Percentiles rank a stretch among this genome's conserved stretches.
phyloP scores from a whole-genome alignment of 148 eudicot species.

The Rhododendron vialii region DNA sequence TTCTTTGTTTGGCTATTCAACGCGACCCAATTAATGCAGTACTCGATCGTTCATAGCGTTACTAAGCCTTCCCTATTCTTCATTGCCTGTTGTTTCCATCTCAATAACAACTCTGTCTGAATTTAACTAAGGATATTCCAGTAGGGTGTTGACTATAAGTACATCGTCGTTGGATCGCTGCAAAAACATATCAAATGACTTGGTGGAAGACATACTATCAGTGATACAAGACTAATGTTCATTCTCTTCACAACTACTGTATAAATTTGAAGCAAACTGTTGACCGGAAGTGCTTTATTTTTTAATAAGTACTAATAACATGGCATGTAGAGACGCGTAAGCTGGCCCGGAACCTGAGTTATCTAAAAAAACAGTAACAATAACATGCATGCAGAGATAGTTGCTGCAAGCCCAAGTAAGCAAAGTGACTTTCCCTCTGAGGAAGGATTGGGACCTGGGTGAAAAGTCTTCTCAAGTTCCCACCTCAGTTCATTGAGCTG shows the following conservation, averaged over 20 bases:
- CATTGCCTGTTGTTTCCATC: not conserved
- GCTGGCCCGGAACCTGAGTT: conserved; percentile 25
- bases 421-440: conserved; percentile 78
- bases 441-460: conserved; percentile 14
- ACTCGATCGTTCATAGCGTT: not conserved
- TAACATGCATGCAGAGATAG: conserved; percentile 82
- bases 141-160: no score
- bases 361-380: conserved; percentile 22
- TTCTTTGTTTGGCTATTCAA: not conserved
- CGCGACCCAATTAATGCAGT: not conserved
- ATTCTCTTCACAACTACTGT: not conserved
- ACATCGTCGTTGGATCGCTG: not conserved
- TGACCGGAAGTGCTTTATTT: not conserved
- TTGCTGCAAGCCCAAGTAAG: conserved; percentile 76
- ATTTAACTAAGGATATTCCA: not conserved
- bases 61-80: no score
- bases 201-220: conserved; percentile 18
- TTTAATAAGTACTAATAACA: conserved; percentile 34
- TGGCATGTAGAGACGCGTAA: conserved; percentile 51
- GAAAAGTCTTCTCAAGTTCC: no score
- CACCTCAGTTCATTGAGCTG: no score
- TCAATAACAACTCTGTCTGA: not conserved
- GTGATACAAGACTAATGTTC: not conserved
- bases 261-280: not conserved
- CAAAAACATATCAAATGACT: conserved; percentile 20